A percentile compares a stretch with the other conserved stretches of the same genome.
Conservation (phyloP, 1,139 yeast species). For the Candida sanyaensis region DNA sequence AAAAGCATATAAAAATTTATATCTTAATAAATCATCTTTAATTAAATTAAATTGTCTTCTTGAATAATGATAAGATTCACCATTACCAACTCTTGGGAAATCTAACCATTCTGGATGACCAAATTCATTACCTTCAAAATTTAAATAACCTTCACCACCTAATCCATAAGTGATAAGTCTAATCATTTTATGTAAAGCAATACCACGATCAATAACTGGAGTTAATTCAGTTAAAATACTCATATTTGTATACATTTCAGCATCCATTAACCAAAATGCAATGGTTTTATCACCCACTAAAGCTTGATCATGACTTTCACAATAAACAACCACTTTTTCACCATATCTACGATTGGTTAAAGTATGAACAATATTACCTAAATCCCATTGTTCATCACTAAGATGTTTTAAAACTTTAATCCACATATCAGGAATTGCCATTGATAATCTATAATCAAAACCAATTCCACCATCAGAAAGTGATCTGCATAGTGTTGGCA, state of each 20-base stretch:
- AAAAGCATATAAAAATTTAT: slow-evolving; percentile 73
- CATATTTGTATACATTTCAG: slow-evolving; percentile 98
- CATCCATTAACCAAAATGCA: slow-evolving; percentile 98
- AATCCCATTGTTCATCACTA: slow-evolving; percentile 88
- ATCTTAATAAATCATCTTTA: slow-evolving; percentile 77
- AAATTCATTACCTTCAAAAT: slow-evolving; percentile 96
- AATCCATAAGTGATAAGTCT: slow-evolving; percentile 81
- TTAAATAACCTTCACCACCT: slow-evolving; percentile 95
- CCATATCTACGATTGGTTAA: slow-evolving; percentile 86
- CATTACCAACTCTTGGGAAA: slow-evolving; percentile 89
- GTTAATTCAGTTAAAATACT: slow-evolving; percentile 71
- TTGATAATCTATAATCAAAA: slow-evolving; percentile 87
- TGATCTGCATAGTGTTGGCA: slow-evolving; percentile 90
- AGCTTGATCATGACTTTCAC: slow-evolving; percentile 97
- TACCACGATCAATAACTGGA: slow-evolving; percentile 81
- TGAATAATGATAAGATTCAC: slow-evolving; percentile 89
- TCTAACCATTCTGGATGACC: slow-evolving; percentile 99
- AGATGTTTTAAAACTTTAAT: slow-evolving; percentile 85
- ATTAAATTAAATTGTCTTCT: slow-evolving; percentile 90
- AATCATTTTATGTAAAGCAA: slow-evolving; percentile 88
- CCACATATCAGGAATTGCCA: slow-evolving; percentile 99
- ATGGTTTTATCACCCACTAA: slow-evolving; percentile 95
- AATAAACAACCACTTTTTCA: slow-evolving; percentile 88
- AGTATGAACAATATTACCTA: slow-evolving; percentile 77
- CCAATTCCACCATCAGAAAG: slow-evolving; percentile 83